phyloP scores from a whole-genome alignment of 2,329 filamentous ascomycete species.

The Botrytis porri region DNA sequence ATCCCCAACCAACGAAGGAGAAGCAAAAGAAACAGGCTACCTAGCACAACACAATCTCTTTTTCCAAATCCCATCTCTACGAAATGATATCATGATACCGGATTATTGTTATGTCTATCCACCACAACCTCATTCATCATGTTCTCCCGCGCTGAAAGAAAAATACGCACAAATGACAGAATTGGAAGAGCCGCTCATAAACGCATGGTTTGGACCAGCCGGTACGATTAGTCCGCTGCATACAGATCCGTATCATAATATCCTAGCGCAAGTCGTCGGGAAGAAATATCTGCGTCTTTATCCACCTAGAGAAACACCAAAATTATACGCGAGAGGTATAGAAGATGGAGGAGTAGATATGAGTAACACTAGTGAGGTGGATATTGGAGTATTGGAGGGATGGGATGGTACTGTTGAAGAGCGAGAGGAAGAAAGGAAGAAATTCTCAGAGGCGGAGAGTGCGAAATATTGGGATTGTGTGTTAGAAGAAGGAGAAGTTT shows the following conservation, averaged over 20 bases:
- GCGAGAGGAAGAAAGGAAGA: constrained; percentile 22
- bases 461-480: constrained; percentile 63
- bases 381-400: constrained; percentile 68
- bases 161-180: constrained; percentile 42
- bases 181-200: constrained; percentile 64
- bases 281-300: constrained; percentile 91
- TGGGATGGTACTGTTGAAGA: constrained; percentile 46
- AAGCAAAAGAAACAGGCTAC: constrained; percentile 60
- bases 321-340: constrained; percentile 58
- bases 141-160: constrained; percentile 41
- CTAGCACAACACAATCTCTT: constrained; percentile 91
- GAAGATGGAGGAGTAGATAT: constrained; percentile 76
- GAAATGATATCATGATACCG: constrained; percentile 73
- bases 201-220: constrained; percentile 89
- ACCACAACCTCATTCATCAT: constrained; percentile 51
- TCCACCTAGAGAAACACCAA: constrained; percentile 57
- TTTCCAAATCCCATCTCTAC: constrained; percentile 72
- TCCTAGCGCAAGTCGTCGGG: constrained; percentile 85
- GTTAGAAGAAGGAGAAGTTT: constrained; percentile 73
- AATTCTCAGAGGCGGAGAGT: constrained; percentile 28
- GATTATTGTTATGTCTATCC: constrained; percentile 79
- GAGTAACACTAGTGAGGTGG: constrained; percentile 82
- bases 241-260: constrained; percentile 90
- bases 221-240: constrained; percentile 90
- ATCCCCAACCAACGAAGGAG: not conserved